Base-by-base conservation (phyloP, 1,139 yeast genomes). In the Pichia terricola region DNA sequence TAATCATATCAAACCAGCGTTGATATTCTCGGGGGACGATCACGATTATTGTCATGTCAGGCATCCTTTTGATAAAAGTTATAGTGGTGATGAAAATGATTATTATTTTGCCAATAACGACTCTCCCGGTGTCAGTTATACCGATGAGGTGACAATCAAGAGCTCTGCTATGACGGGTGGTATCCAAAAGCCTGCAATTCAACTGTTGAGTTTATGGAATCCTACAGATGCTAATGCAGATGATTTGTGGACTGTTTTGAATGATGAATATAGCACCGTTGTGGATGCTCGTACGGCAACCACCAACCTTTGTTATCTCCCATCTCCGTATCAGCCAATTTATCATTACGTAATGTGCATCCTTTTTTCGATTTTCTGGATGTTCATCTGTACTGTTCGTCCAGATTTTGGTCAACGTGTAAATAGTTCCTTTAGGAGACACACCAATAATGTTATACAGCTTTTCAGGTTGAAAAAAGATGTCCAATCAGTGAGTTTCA, bases 111-210 rank as follows among this genome's bases (percentile, higher is more conserved):
- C 40, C 6, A 41, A 37, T 2, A 43, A 49, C 4, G 42, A 49
- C 4, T 59, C 61, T 28, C 68, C 69, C 1, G 63, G 63, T 2
- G 58, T 58, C 16, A 52, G 56, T 9, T 55, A 56, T 5, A 74
- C 84, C 0, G 77, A 81, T 41, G 98, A 91, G 61, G 78, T 83
- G 49, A 85, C 96, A 0, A 88, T 88, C 22, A 91, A 91, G 59
- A 77, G 95, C 1, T 79, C 85, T 45, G 84, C 96, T 3, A 86
- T 91, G 95, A 88, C 95, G 26, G 85, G 87, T 73, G 97, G 97
- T 0, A 79, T 91, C 35, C 64, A 70, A 30, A 69, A 69, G 44
- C 98, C 98, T 0, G 97, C 96, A 0, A 73, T 88, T 41, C 96
- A 91, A 58, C 63, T 91, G 35, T 63, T 91, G 10, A 79, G 95